Base-by-base conservation (phyloP, 495 filamentous ascomycete species). In the Daldinia vernicosa region DNA sequence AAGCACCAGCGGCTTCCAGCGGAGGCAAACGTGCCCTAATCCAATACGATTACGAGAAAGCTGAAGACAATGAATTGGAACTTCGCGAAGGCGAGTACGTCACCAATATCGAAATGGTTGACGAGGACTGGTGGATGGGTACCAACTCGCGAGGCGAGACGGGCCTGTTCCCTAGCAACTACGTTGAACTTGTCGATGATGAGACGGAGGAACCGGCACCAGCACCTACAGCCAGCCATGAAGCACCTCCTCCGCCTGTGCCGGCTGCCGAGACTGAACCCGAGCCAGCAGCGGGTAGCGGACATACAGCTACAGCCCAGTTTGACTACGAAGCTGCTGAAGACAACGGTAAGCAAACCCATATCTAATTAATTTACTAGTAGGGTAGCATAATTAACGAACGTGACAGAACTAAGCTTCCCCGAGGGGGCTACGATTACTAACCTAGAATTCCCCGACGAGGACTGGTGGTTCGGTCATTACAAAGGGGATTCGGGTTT, bases 311-410 rank as follows among this genome's bases (percentile, higher is more conserved):
- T 4, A 92, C 87, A 11, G 95, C 95, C 8, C 80, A 94, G 54
- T 99, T 97, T 78, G 95, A 99, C 72, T 99, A 99, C 68, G 95
- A 98, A 76, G 95, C 95, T 35, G 94, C 94, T 0, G 95, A 99
- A 78, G 96, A 97, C 65, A 99, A 99, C 74, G 95, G 83, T 85
- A 76, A 72, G 82, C 52, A 30, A 30, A 22, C n/a, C 8, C 9
- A 9, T 15, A 43, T 19, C n/a, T 60, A 30, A 37, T 37, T 0
- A 24, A 9, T 24, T 28, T 56, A 17, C 19, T 40, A 6, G 6
- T 54, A 47, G 9, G 26, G 4, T 14, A 55, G 9, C 51, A n/a
- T 53, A 59, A 33, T 75, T 80, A 70, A 78, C 68, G 43, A 55
- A 9, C n/a, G 19, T 22, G 28, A 32, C 52, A 85, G 83, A 99